Evolutionary conservation across 2,329 filamentous ascomycete genomes (phyloP).

Genomic region (Phaeoacremonium minimum): DNA sequence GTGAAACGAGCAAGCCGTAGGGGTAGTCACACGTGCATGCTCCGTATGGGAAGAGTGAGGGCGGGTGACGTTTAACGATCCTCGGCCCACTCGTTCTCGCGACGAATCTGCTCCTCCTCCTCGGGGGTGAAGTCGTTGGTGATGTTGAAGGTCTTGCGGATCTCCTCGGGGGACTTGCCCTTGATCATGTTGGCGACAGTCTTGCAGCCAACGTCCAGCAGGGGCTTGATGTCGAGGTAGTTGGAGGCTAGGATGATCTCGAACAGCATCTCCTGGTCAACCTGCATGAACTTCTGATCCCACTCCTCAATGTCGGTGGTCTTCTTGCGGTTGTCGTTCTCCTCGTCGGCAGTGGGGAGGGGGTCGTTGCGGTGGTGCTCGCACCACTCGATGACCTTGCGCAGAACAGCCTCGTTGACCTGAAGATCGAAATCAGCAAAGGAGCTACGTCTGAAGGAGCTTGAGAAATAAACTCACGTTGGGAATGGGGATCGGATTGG

Average conservation of each 20-base stretch:
- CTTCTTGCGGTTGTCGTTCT: slow-evolving; percentile 93
- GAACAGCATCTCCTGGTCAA: slow-evolving; percentile 99
- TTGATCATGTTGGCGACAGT: slow-evolving; percentile 99
- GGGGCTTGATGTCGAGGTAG: slow-evolving; percentile 97
- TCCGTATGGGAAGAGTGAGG: too few relatives aligned
- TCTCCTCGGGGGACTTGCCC: slow-evolving; percentile 98
- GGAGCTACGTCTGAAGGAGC: slow-evolving; percentile 4
- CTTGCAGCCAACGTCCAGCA: slow-evolving; percentile 98
- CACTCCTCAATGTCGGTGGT: slow-evolving; percentile 99
- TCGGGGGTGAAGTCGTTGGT: slow-evolving; percentile 99
- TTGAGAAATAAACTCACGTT: slow-evolving; percentile 51
- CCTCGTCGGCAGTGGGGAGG: slow-evolving; percentile 75
- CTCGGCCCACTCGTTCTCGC: slow-evolving; percentile 90
- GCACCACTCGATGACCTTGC: slow-evolving; percentile 98
- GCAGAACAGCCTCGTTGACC: slow-evolving; percentile 90
- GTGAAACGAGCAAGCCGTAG: too few relatives aligned
- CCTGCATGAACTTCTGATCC: slow-evolving; percentile 99
- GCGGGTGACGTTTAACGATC: slow-evolving; percentile 52
- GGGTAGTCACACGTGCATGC: too few relatives aligned
- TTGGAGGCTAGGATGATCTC: slow-evolving; percentile 98
- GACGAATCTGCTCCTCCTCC: slow-evolving; percentile 95
- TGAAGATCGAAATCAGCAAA: slow-evolving; percentile 23
- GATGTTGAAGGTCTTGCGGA: slow-evolving; percentile 99
- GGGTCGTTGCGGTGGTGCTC: slow-evolving; percentile 91
- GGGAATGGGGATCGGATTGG: slow-evolving; percentile 79